Percentiles rank a stretch among this genome's conserved stretches.
These are phyloP conservation scores for Capsicum baccatum DNA, from an alignment of 257 asterid genomes.

Conservation along the genomic window DNA sequence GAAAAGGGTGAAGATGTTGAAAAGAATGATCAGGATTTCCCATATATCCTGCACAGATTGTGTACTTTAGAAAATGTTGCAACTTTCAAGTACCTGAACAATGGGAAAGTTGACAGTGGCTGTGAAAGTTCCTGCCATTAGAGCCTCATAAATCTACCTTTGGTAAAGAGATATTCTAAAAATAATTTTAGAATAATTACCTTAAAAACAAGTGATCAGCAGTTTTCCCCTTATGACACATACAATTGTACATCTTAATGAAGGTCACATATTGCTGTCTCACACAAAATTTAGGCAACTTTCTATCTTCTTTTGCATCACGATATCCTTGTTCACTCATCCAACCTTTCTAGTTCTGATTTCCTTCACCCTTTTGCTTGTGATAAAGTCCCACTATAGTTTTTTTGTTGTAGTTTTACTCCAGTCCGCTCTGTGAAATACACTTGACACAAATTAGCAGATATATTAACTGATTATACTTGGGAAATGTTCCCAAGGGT, in stretches of 20 bases:
- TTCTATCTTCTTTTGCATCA: neutral
- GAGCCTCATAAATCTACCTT: neutral
- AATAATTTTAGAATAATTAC: no score
- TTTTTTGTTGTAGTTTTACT: neutral
- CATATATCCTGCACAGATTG: constrained; percentile 4
- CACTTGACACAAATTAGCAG: neutral
- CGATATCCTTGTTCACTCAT: neutral
- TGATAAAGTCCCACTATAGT: neutral
- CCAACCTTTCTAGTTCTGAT: neutral
- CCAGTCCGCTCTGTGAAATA: neutral
- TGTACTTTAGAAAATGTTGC: constrained; percentile 20
- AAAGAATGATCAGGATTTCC: constrained; percentile 9
- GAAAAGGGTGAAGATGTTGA: neutral
- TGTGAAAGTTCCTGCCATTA: neutral
- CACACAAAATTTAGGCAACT: no score
- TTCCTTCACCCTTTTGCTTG: constrained; percentile 16
- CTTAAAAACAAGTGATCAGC: neutral
- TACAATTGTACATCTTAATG: neutral
- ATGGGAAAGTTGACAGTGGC: neutral
- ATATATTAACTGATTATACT: neutral
- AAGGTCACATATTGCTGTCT: constrained; percentile 3
- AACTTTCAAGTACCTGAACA: constrained; percentile 8
- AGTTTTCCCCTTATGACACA: neutral
- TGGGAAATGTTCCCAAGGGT: neutral
- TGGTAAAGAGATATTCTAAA: neutral